Conservation (phyloP, 257 asterid species). For the Salvia hispanica region DNA sequence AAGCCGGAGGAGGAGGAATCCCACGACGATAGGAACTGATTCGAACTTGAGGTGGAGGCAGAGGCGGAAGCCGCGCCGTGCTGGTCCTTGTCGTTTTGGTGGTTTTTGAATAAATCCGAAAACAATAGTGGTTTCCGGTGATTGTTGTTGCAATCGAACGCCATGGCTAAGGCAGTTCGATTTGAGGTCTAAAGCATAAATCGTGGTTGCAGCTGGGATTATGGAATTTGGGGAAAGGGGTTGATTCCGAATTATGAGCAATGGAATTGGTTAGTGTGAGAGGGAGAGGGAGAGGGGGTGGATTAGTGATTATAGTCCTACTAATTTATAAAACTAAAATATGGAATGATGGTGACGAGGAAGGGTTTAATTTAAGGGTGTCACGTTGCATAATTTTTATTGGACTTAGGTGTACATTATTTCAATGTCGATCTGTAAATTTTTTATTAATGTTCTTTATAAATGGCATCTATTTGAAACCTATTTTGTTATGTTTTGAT, state of each 20-base stretch:
- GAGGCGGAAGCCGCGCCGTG: background rate
- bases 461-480: no score
- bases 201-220: background rate
- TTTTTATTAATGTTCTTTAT: no score
- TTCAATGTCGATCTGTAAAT: no score
- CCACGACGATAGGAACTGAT: conserved; percentile 32
- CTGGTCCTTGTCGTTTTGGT: conserved; percentile 14
- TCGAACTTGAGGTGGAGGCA: conserved; percentile 33
- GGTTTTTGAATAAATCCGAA: conserved; percentile 44
- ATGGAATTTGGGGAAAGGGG: conserved; percentile 11
- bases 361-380: conserved; percentile 19
- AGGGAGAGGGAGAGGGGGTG: background rate
- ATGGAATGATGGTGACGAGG: no score
- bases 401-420: no score
- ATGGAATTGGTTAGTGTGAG: conserved; percentile 6
- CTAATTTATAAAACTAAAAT: no score
- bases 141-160: conserved; percentile 35
- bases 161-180: conserved; percentile 31
- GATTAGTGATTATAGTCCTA: no score
- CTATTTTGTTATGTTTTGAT: conserved; percentile 6
- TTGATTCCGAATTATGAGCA: conserved; percentile 34
- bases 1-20: conserved; percentile 63
- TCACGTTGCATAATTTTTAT: no score
- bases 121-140: conserved; percentile 40
- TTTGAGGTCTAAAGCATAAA: background rate